These are phyloP conservation scores for Macroventuria anomochaeta DNA, from an alignment of 2,329 filamentous ascomycete species.

Conservation along the genomic window DNA sequence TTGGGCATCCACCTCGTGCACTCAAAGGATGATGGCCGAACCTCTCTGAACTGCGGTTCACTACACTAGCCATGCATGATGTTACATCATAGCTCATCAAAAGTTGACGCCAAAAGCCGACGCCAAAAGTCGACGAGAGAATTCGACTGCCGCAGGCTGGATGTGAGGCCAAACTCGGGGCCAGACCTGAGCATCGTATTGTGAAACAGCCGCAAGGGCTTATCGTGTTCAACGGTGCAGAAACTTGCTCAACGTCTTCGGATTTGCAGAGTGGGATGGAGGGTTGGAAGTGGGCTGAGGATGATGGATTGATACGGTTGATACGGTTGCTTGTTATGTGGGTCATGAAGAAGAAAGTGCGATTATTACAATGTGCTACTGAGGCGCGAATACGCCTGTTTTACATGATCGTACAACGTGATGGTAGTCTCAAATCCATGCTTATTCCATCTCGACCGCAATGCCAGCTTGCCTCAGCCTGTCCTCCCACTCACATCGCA, in stretches of 20 bases:
- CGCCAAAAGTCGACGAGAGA: too few relatives aligned
- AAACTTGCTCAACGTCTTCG: neutral
- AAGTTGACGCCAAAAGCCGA: neutral
- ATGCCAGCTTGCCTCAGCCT: constrained; percentile 48
- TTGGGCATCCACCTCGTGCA: neutral
- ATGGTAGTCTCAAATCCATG: neutral
- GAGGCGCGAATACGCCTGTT: neutral
- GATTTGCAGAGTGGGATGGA: neutral
- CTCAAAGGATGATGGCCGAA: neutral
- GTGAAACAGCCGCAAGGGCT: neutral
- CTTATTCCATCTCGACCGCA: constrained; percentile 43
- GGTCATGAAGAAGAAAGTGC: neutral
- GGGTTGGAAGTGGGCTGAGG: neutral
- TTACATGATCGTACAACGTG: neutral
- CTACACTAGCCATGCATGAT: neutral
- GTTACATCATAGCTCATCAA: constrained; percentile 9
- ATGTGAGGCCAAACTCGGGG: neutral
- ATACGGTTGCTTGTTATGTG: neutral
- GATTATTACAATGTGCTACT: constrained; percentile 1
- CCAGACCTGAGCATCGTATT: neutral
- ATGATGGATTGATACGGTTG: neutral
- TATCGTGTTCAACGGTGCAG: neutral
- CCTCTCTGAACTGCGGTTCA: neutral
- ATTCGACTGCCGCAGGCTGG: neutral
- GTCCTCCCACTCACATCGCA: constrained; percentile 69